A percentile compares a stretch with the other conserved stretches of the same genome.
Evolutionary conservation across 257 asterid genomes (phyloP).

Genomic region (Fraxinus excelsior): DNA sequence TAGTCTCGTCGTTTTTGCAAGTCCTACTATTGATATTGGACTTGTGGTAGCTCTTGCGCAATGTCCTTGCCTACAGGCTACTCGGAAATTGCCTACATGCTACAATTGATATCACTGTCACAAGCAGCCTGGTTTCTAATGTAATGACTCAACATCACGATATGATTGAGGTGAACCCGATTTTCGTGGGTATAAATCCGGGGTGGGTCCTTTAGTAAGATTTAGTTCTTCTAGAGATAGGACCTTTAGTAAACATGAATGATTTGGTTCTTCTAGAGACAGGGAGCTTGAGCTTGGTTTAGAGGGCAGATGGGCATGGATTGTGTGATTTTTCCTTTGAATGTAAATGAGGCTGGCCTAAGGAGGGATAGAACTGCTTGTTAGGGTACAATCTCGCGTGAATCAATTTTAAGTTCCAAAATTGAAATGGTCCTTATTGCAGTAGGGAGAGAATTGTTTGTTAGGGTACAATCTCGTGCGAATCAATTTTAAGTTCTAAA

Average conservation of each 20-base stretch:
- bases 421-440: no score
- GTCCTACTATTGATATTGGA: constrained; percentile 62
- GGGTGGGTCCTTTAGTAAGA: constrained; percentile 17
- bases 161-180: neutral
- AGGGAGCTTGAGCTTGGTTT: neutral
- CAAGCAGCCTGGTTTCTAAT: neutral
- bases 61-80: constrained; percentile 61
- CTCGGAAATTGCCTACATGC: constrained; percentile 43
- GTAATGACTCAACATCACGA: neutral
- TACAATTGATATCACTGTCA: neutral
- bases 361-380: no score
- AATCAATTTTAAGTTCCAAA: no score
- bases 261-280: constrained; percentile 3
- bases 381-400: no score
- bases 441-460: no score
- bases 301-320: constrained; percentile 6
- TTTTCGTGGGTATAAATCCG: neutral
- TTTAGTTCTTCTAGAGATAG: constrained; percentile 14
- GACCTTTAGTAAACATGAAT: constrained; percentile 2
- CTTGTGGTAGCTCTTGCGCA: constrained; percentile 57
- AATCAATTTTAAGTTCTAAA: no score
- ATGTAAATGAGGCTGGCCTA: constrained; percentile 21
- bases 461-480: no score
- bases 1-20: constrained; percentile 65
- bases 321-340: constrained; percentile 24